These are phyloP conservation scores for Albifimbria verrucaria DNA, from an alignment of 2,329 filamentous ascomycete species.

Conservation along the genomic window DNA sequence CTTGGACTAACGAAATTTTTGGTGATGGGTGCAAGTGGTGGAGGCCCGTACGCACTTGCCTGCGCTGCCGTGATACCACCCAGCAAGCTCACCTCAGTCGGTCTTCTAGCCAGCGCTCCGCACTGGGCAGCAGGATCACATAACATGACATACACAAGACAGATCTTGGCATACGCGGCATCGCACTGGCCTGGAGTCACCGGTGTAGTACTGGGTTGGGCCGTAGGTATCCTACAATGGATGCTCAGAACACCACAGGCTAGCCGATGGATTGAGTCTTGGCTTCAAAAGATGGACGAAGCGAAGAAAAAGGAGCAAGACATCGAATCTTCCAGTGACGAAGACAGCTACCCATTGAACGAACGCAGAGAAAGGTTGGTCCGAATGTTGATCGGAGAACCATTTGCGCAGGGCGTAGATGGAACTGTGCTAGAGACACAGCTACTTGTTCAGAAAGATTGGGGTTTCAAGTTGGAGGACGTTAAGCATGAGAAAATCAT, in stretches of 20 bases:
- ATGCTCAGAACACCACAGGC: not conserved
- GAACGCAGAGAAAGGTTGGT: slow-evolving; percentile 22
- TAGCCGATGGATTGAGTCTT: not conserved
- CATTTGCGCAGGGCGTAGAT: slow-evolving; percentile 23
- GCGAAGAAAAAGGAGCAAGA: slow-evolving; percentile 4
- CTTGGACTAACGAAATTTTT: slow-evolving; percentile 23
- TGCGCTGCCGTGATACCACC: slow-evolving; percentile 27
- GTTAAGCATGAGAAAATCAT: slow-evolving; percentile 20
- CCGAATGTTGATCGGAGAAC: slow-evolving; percentile 24
- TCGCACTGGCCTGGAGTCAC: slow-evolving; percentile 20
- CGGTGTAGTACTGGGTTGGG: slow-evolving; percentile 6
- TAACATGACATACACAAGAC: slow-evolving; percentile 22
- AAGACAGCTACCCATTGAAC: slow-evolving; percentile 6
- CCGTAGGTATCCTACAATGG: not conserved
- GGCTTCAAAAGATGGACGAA: slow-evolving; percentile 4
- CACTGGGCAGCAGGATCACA: slow-evolving; percentile 30
- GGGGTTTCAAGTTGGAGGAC: slow-evolving; percentile 27
- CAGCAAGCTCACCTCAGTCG: slow-evolving; percentile 28
- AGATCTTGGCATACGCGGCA: slow-evolving; percentile 14
- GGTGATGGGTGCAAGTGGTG: slow-evolving; percentile 31
- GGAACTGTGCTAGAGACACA: slow-evolving; percentile 23
- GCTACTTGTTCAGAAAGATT: slow-evolving; percentile 22
- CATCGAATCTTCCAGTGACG: slow-evolving; percentile 3
- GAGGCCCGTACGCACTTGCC: slow-evolving; percentile 32
- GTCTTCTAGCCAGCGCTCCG: slow-evolving; percentile 31